Evolutionary conservation across 1,284 basidiomycete genomes (phyloP).

Genomic region (Fistulina hepatica): DNA sequence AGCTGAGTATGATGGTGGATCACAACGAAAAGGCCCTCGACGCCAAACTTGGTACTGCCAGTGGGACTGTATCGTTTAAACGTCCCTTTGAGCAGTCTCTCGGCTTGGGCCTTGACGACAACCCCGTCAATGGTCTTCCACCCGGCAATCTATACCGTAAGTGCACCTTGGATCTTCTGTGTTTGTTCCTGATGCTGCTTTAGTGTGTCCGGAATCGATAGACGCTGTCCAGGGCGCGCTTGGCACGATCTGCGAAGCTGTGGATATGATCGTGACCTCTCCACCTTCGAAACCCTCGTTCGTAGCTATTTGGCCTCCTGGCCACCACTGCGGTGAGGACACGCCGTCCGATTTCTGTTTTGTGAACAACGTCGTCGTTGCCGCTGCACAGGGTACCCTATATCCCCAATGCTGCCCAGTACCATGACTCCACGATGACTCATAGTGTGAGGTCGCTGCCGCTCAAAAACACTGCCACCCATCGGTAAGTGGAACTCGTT

Average conservation of each 20-base stretch:
- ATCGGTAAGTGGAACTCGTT: too few relatives aligned
- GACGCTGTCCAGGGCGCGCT: constrained; percentile 69
- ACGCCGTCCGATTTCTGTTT: constrained; percentile 89
- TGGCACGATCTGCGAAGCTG: constrained; percentile 76
- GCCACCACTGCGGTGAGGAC: constrained; percentile 86
- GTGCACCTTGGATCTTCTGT: too few relatives aligned
- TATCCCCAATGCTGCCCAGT: too few relatives aligned
- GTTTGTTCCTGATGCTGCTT: too few relatives aligned
- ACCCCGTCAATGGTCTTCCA: too few relatives aligned
- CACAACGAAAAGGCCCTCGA: constrained; percentile 95
- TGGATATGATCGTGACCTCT: constrained; percentile 48
- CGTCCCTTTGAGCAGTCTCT: background rate
- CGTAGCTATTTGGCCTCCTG: constrained; percentile 79
- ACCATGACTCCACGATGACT: too few relatives aligned
- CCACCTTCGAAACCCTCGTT: constrained; percentile 52
- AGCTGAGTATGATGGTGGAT: constrained; percentile 81
- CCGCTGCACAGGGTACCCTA: constrained; percentile 85
- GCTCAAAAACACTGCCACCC: too few relatives aligned
- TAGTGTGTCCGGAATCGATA: constrained; percentile 65
- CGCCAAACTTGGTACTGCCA: constrained; percentile 65
- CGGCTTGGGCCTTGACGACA: background rate
- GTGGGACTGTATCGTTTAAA: constrained; percentile 19
- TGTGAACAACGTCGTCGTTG: constrained; percentile 88
- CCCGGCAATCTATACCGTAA: too few relatives aligned
- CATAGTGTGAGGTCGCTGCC: too few relatives aligned